Evolutionary conservation across 1,284 basidiomycete species (phyloP).

Genomic region (Sanghuangporus baumii): DNA sequence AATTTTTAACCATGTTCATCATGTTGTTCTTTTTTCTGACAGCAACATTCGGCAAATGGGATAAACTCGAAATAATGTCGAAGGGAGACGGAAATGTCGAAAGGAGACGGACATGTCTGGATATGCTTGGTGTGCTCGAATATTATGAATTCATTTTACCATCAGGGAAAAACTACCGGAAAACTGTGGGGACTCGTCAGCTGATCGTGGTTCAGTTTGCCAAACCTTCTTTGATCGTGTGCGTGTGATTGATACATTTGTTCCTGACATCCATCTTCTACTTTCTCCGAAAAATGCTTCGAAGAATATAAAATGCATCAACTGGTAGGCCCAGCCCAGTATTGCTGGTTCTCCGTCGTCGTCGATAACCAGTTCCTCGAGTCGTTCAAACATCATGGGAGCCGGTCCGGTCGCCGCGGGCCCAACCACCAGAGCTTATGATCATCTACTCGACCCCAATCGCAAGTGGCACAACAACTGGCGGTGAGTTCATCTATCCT

Average conservation of each 20-base stretch:
- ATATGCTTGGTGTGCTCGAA: not conserved
- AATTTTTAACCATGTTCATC: not conserved
- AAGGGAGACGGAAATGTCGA: not conserved
- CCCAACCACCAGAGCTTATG: slow-evolving; percentile 2
- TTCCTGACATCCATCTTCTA: not conserved
- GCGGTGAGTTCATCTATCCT: slow-evolving; percentile 9
- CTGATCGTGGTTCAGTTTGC: not conserved
- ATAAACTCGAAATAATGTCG: too few relatives aligned
- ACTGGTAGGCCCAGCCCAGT: not conserved
- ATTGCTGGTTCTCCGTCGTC: not conserved
- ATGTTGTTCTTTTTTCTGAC: not conserved
- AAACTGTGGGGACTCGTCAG: not conserved
- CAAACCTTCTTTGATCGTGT: not conserved
- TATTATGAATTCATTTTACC: not conserved
- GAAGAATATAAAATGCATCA: not conserved
- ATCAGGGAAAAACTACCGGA: not conserved
- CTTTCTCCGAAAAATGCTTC: not conserved
- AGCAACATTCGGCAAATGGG: not conserved
- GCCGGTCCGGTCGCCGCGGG: slow-evolving; percentile 4
- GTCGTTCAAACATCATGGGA: slow-evolving; percentile 3
- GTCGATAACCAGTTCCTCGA: not conserved
- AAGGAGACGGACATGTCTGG: not conserved
- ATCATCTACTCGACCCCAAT: slow-evolving; percentile 17
- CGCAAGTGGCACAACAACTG: slow-evolving; percentile 18
- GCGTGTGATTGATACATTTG: not conserved